Evolutionary conservation across 768 basidiomycete genomes (phyloP).

Genomic region (Fistulinella prunicolor): DNA sequence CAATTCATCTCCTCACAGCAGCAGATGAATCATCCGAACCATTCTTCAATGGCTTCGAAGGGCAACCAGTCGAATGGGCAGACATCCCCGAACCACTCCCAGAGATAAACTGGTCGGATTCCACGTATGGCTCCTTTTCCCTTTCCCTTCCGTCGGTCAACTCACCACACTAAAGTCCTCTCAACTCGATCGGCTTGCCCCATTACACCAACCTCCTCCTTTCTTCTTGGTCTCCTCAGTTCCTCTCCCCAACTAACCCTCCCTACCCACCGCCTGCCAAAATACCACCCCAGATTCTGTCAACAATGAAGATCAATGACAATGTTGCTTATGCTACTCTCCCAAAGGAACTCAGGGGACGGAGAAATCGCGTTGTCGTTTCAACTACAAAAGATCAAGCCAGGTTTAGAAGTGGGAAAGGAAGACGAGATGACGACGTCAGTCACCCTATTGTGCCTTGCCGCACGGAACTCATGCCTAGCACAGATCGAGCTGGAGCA

Average conservation of each 20-base stretch:
- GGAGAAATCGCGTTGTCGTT: constrained; percentile 67
- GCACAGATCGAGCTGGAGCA: constrained; percentile 51
- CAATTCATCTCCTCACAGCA: constrained; percentile 78
- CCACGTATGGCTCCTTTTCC: constrained; percentile 54
- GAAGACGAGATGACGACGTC: constrained; percentile 44
- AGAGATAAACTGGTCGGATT: constrained; percentile 75
- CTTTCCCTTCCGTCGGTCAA: background rate
- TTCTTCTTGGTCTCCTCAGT: constrained; percentile 59
- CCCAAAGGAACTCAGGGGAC: constrained; percentile 81
- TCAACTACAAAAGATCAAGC: constrained; percentile 54
- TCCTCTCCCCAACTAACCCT: constrained; percentile 45
- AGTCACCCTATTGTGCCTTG: constrained; percentile 2
- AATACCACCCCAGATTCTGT: constrained; percentile 76
- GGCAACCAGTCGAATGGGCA: constrained; percentile 82
- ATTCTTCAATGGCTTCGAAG: constrained; percentile 89
- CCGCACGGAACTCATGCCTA: constrained; percentile 2
- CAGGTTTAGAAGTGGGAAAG: constrained; percentile 86
- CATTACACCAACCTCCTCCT: constrained; percentile 72
- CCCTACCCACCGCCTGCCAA: constrained; percentile 67
- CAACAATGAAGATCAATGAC: constrained; percentile 82
- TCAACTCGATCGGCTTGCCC: constrained; percentile 88
- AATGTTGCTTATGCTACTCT: constrained; percentile 86
- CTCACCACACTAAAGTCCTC: constrained; percentile 50
- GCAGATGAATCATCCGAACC: constrained; percentile 53
- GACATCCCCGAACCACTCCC: constrained; percentile 67